A percentile compares a stretch with the other conserved stretches of the same genome.
phyloP scores from a whole-genome alignment of 768 basidiomycete species.

The Royoungia palumana region DNA sequence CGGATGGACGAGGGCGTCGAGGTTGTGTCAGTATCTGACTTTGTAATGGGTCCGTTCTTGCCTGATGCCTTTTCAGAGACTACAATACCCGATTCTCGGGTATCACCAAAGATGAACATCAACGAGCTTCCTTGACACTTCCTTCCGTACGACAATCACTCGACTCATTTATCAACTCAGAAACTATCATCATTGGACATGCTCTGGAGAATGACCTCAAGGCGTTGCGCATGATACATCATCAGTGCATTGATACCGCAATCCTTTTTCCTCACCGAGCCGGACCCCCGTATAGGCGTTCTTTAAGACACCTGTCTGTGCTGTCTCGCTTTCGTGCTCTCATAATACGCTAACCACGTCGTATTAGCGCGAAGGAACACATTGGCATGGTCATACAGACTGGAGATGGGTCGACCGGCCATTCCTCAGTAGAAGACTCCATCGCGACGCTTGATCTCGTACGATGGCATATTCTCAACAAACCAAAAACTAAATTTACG shows the following conservation, averaged over 20 bases:
- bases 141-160: constrained; percentile 63
- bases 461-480: constrained; percentile 74
- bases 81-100: constrained; percentile 92
- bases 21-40: constrained; percentile 54
- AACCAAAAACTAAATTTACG: constrained; percentile 34
- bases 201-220: constrained; percentile 93
- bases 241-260: constrained; percentile 82
- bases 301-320: constrained; percentile 77
- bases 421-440: constrained; percentile 90
- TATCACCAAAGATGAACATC: constrained; percentile 55
- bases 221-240: constrained; percentile 84
- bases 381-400: constrained; percentile 80
- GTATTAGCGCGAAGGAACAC: constrained; percentile 70
- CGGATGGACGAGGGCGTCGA: constrained; percentile 78
- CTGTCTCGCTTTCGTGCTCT: neutral
- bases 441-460: constrained; percentile 85
- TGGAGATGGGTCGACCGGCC: constrained; percentile 70
- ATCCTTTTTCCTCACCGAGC: constrained; percentile 82
- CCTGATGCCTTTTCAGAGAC: constrained; percentile 51
- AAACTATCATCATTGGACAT: constrained; percentile 88
- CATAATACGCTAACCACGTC: constrained; percentile 7
- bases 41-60: neutral
- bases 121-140: constrained; percentile 65
- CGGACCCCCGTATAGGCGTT: constrained; percentile 72
- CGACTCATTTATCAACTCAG: constrained; percentile 64